phyloP scores from a whole-genome alignment of 2,329 filamentous ascomycete species.

The Hypoxylon sp. region DNA sequence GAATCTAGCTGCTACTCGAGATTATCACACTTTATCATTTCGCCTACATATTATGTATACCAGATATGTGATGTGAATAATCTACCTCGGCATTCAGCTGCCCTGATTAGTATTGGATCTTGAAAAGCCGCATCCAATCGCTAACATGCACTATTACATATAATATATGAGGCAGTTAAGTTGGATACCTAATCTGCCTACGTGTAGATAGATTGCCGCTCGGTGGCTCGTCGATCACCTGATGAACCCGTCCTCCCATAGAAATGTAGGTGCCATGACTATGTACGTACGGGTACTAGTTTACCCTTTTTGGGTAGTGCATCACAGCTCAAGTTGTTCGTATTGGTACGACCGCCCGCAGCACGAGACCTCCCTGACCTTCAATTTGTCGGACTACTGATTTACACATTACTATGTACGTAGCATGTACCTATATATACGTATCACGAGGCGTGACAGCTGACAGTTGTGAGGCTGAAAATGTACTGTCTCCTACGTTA shows the following conservation, averaged over 20 bases:
- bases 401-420: constrained; percentile 25
- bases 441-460: constrained; percentile 31
- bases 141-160: not conserved
- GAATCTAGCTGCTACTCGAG: too few relatives aligned
- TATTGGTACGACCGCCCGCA: constrained; percentile 19
- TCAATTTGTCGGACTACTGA: constrained; percentile 17
- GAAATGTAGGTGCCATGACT: constrained; percentile 15
- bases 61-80: not conserved
- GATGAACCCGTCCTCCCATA: constrained; percentile 24
- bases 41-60: not conserved
- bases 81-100: not conserved
- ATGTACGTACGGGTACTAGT: constrained; percentile 30
- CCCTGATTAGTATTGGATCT: not conserved
- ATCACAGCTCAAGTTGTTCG: constrained; percentile 18
- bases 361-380: constrained; percentile 29
- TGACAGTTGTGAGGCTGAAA: constrained; percentile 42
- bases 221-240: constrained; percentile 41
- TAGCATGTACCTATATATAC: constrained; percentile 17
- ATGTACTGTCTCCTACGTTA: constrained; percentile 16
- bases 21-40: not conserved
- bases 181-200: constrained; percentile 2
- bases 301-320: constrained; percentile 26
- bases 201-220: constrained; percentile 5
- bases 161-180: not conserved
- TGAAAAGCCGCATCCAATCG: not conserved